Evolutionary conservation across 2,329 filamentous ascomycete genomes (phyloP), one percentile per base, ranked within the genome.

Genomic region (Ophiosphaerella korrae): DNA sequence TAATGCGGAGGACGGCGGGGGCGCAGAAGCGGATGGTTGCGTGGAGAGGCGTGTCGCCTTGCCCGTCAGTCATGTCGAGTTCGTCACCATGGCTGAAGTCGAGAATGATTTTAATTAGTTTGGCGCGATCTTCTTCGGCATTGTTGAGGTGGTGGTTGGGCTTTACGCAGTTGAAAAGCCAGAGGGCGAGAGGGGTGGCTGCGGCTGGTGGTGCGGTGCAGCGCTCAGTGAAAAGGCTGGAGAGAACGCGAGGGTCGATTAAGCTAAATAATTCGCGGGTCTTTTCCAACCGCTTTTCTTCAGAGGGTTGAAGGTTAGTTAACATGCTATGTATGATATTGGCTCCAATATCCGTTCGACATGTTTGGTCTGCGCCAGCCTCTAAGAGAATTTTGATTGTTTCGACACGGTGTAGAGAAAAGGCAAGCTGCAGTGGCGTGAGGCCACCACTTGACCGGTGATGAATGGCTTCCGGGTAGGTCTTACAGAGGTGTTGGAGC

Each of bases 341-440:
- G 58, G 83, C 80, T 9, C 84, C 84, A 3, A 74, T 67, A 8
- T 74, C 74, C 64, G 90, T 86, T 21, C 85, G 85, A 31, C 75
- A 75, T 1, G 84, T 83, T 64, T 90, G 86, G 64, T 94, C 84
- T 2, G 89, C 88, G 3, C 88, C 89, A 23, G 82, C 83, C 1
- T 80, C 76, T 43, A 93, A 79, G 32, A 96, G 79, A 0, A 84
- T 76, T 62, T 84, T 82, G 13, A 82, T 81, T 16, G 82, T 80
- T 1, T 84, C 75, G 13, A 79, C 60, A 16, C 82, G 80, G 9
- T 82, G 80, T 3, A 83, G 73, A 2, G 78, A 73, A 54, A 86
- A 87, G 1, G 90, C 89, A 8, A 90, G 68, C 48, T 86, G 80
- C 1, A 95, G 77, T 1, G 90, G 89, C 0, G 89, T 92, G 43